Conservation (phyloP, 306 rosid genomes). For the Sechiopsis laciniata region DNA sequence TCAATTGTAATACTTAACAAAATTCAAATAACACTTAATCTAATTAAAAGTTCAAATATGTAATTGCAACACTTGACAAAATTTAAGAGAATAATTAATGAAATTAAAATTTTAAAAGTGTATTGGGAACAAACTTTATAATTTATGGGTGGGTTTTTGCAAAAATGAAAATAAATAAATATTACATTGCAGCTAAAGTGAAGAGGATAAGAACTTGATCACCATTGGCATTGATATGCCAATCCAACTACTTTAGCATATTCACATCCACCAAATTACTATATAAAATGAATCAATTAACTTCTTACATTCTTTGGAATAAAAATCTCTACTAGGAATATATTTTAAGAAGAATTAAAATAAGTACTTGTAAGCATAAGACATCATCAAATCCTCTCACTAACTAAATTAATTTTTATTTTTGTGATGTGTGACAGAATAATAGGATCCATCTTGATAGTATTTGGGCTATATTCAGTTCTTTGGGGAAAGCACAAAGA, state of each 20-base stretch:
- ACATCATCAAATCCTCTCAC: background rate
- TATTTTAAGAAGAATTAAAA: conserved; percentile 30
- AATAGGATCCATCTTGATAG: conserved; percentile 64
- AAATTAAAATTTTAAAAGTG: too few relatives aligned
- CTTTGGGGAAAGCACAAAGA: conserved; percentile 94
- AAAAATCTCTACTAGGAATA: conserved; percentile 37
- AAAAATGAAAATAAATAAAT: too few relatives aligned
- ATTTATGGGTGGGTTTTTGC: too few relatives aligned
- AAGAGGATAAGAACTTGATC: background rate
- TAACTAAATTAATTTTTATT: background rate
- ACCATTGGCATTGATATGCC: background rate
- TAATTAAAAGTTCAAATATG: too few relatives aligned
- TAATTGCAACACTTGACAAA: too few relatives aligned
- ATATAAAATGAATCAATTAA: background rate
- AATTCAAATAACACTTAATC: too few relatives aligned
- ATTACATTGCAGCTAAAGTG: background rate
- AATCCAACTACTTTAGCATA: background rate
- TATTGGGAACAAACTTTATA: too few relatives aligned
- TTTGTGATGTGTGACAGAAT: conserved; percentile 43
- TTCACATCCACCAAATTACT: background rate
- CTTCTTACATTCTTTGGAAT: background rate
- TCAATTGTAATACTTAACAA: too few relatives aligned
- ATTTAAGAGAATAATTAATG: too few relatives aligned
- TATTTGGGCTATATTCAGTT: conserved; percentile 66
- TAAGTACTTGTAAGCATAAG: background rate